Evolutionary conservation across 2,329 filamentous ascomycete genomes (phyloP), one percentile per base, ranked within the genome.

Genomic region (Colletotrichum karsti): DNA sequence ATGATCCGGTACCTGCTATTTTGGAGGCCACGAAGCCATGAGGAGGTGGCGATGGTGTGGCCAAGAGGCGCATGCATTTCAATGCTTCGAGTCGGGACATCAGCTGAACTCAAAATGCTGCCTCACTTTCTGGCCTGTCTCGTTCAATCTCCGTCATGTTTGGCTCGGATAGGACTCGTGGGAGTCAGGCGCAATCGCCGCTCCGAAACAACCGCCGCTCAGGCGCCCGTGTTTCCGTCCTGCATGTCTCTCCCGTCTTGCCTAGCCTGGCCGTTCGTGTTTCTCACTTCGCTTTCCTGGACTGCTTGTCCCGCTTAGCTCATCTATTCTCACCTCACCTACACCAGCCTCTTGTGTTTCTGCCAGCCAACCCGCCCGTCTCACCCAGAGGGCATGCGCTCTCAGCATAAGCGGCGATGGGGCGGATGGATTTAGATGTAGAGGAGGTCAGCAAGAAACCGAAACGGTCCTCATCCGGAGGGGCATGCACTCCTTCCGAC

Each of bases 131-230:
- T 28, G n/a, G 42, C 44, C 28, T 58, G 60, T 39, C 44, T 58
- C 44, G 51, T 54, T 63, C 42, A 13, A 35, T 41, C 18, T 55
- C 41, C 48, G 24, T 50, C 53, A 7, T 51, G 59, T 63, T 56
- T 63, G 64, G 51, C 44, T 28, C 35, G 44, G 33, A 53, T 46
- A 35, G 46, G 57, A 35, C 22, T 41, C 57, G 33, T 62, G 50
- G 50, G 39, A 41, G 64, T 39, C 64, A 64, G 60, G 60, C 60
- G 53, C 53, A 30, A 59, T 63, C 53, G 54, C 46, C 54, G 48
- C 60, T 55, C 60, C 65, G 65, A 68, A 68, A 68, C 65, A 68
- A 26, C 28, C 33, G 26, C 24, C 60, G 60, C 65, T 68, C 65
- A 68, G 65, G 53, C 65, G 46, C 44, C 54, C 39, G 60, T 67